phyloP scores from a whole-genome alignment of 495 filamentous ascomycete species.

The Cetradonia linearis region DNA sequence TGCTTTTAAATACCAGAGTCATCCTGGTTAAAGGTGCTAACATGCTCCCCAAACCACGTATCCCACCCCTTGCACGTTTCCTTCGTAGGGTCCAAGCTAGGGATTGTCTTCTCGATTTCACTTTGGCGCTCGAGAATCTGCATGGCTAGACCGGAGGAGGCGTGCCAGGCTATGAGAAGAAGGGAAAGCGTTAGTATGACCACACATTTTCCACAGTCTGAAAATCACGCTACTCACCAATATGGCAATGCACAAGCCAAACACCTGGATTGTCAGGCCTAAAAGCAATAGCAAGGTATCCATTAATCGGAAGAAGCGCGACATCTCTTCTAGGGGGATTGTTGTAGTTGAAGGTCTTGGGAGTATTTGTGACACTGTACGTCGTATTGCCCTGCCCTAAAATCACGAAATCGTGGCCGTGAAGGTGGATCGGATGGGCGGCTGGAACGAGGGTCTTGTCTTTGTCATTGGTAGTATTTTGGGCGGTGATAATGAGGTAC shows the following conservation, averaged over 20 bases:
- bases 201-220: background rate
- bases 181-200: background rate
- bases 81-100: background rate
- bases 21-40: constrained; percentile 4
- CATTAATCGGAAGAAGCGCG: constrained; percentile 36
- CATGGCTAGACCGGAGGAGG: constrained; percentile 38
- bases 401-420: constrained; percentile 33
- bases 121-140: constrained; percentile 39
- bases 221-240: constrained; percentile 27
- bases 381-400: constrained; percentile 22
- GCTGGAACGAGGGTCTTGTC: background rate
- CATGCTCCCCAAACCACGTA: background rate
- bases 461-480: background rate
- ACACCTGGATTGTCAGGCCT: constrained; percentile 46
- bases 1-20: constrained; percentile 5
- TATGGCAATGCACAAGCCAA: constrained; percentile 51
- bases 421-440: constrained; percentile 18
- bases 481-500: constrained; percentile 10
- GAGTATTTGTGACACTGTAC: constrained; percentile 19
- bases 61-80: constrained; percentile 7
- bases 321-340: constrained; percentile 47
- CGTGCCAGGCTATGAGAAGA: constrained; percentile 36
- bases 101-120: background rate
- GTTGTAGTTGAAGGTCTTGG: constrained; percentile 28
- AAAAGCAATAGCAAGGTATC: constrained; percentile 44